phyloP scores from a whole-genome alignment of 352 stramenopile genomes.

The Phytophthora idaei region DNA sequence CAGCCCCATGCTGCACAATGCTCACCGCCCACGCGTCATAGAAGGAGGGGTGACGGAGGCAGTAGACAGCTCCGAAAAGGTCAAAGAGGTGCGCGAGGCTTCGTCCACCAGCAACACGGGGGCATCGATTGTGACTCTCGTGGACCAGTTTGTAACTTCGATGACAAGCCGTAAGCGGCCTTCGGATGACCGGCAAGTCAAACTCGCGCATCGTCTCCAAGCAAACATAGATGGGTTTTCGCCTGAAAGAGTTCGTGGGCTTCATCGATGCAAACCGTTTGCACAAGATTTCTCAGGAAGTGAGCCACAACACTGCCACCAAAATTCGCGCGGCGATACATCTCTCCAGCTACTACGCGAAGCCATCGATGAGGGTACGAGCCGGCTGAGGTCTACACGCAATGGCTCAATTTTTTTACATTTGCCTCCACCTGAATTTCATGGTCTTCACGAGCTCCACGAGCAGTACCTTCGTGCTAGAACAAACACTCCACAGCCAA shows the following conservation, averaged over 20 bases:
- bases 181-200: conserved; percentile 56
- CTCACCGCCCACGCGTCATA: conserved; percentile 31
- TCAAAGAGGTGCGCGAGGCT: conserved; percentile 19
- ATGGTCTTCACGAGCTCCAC: conserved; percentile 44
- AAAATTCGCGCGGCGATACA: conserved; percentile 23
- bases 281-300: not conserved
- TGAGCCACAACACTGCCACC: conserved; percentile 14
- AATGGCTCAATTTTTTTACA: conserved; percentile 59
- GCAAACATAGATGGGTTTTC: conserved; percentile 58
- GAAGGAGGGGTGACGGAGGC: conserved; percentile 10
- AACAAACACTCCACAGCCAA: conserved; percentile 3
- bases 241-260: conserved; percentile 40
- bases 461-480: conserved; percentile 37
- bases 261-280: conserved; percentile 27
- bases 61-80: conserved; percentile 19
- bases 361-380: conserved; percentile 58
- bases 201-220: conserved; percentile 54
- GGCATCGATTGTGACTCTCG: conserved; percentile 14
- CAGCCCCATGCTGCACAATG: conserved; percentile 43
- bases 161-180: conserved; percentile 38
- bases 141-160: conserved; percentile 28
- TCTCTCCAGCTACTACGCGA: conserved; percentile 58
- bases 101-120: conserved; percentile 1
- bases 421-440: conserved; percentile 33
- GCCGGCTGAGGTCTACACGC: conserved; percentile 49